Evolutionary conservation across 2,329 filamentous ascomycete species (phyloP).

Genomic region (Pezicula radicicola): DNA sequence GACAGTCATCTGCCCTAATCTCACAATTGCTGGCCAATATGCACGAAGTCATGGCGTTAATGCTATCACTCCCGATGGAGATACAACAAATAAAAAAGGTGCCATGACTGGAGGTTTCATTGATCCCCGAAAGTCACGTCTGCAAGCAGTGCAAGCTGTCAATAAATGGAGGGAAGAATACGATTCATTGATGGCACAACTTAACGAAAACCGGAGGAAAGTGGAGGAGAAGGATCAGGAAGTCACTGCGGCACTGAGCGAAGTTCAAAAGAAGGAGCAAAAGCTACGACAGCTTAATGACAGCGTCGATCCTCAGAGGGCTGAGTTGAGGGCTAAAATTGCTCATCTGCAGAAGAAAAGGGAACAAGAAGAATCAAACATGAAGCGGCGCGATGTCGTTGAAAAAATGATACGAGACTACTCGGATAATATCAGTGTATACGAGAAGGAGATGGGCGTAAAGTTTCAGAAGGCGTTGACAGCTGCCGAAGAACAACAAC

Average conservation of each 20-base stretch:
- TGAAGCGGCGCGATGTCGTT: constrained; percentile 61
- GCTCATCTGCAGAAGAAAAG: constrained; percentile 70
- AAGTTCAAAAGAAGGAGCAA: constrained; percentile 80
- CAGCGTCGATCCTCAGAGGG: constrained; percentile 75
- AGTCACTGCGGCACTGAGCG: constrained; percentile 81
- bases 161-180: constrained; percentile 73
- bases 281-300: constrained; percentile 73
- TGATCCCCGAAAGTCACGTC: constrained; percentile 78
- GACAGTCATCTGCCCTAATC: constrained; percentile 88
- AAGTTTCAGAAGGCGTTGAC: constrained; percentile 92
- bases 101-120: constrained; percentile 94
- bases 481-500: constrained; percentile 74
- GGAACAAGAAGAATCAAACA: constrained; percentile 70
- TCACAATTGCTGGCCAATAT: constrained; percentile 85
- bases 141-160: constrained; percentile 78
- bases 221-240: constrained; percentile 82
- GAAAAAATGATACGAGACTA: constrained; percentile 74
- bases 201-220: constrained; percentile 63
- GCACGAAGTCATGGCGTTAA: constrained; percentile 88
- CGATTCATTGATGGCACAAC: constrained; percentile 63
- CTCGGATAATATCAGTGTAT: constrained; percentile 69
- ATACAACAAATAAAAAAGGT: constrained; percentile 91
- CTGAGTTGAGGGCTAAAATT: constrained; percentile 75
- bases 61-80: constrained; percentile 91
- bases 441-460: constrained; percentile 76